These are phyloP conservation scores for Didymosphaeria variabile DNA, from an alignment of 2,329 filamentous ascomycete genomes.

Conservation along the genomic window DNA sequence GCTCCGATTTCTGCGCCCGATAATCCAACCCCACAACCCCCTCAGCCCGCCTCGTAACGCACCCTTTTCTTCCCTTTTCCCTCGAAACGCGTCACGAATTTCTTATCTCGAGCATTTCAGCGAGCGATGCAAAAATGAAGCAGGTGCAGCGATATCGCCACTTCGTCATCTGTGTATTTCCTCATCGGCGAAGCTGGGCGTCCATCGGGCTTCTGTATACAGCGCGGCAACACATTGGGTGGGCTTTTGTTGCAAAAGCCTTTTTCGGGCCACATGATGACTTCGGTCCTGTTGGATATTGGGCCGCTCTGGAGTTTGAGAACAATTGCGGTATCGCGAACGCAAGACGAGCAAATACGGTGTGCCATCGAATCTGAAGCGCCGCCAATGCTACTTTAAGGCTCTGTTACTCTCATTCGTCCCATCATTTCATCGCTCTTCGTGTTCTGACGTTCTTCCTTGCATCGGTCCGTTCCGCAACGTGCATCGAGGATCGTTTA, in stretches of 20 bases:
- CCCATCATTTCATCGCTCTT: not conserved
- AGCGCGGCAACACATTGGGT: conserved; percentile 14
- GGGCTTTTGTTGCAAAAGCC: conserved; percentile 23
- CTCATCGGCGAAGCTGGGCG: conserved; percentile 27
- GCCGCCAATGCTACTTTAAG: conserved; percentile 1
- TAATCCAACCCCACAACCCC: conserved; percentile 17
- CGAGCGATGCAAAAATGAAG: conserved; percentile 29
- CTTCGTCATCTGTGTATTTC: conserved; percentile 17
- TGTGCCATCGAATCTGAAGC: not conserved
- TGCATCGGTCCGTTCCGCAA: conserved; percentile 9
- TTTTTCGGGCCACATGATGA: conserved; percentile 6
- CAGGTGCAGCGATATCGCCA: conserved; percentile 15
- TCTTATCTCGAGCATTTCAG: conserved; percentile 31
- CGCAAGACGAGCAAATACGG: not conserved
- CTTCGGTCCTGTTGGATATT: conserved; percentile 10
- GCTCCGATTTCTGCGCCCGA: conserved; percentile 17
- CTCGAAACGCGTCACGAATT: conserved; percentile 27
- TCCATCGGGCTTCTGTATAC: conserved; percentile 17
- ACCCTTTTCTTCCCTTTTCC: not conserved
- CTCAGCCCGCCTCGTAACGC: conserved; percentile 14
- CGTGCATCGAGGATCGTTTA: conserved; percentile 1
- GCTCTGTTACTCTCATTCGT: not conserved
- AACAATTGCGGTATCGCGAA: conserved; percentile 1
- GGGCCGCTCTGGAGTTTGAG: not conserved
- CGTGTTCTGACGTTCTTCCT: not conserved